Conservation (phyloP, 75 land plant species). For the Sequoiadendron giganteum region DNA sequence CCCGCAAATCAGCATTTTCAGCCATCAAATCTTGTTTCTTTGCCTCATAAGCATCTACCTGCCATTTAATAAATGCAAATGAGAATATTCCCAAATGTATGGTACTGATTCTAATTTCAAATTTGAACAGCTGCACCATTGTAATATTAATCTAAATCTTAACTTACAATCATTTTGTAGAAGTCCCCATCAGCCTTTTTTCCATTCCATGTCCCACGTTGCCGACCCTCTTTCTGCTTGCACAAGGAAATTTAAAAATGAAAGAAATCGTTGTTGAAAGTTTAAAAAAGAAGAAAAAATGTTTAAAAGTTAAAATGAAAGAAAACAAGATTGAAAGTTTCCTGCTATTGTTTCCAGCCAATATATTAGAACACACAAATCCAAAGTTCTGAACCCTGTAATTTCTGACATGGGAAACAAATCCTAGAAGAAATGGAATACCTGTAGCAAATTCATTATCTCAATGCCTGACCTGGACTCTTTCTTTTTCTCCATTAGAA, state of each 20-base stretch:
- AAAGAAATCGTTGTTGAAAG: background rate
- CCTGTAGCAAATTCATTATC: slow-evolving; percentile 96
- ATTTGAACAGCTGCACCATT: background rate
- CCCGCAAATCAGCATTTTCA: slow-evolving; percentile 91
- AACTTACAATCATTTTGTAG: slow-evolving; percentile 94
- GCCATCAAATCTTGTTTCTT: slow-evolving; percentile 95
- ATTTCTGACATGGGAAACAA: background rate
- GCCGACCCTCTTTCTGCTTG: slow-evolving; percentile 95
- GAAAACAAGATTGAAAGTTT: background rate
- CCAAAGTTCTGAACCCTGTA: background rate
- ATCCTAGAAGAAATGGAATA: slow-evolving; percentile 16
- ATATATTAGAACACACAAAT: background rate
- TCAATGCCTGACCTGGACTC: slow-evolving; percentile 97
- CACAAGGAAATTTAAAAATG: background rate
- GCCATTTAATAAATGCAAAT: slow-evolving; percentile 3
- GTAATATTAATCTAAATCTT: background rate
- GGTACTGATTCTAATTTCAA: background rate
- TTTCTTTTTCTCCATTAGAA: slow-evolving; percentile 94
- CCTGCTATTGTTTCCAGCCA: background rate
- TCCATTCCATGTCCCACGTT: slow-evolving; percentile 98
- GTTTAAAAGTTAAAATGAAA: background rate
- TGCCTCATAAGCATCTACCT: slow-evolving; percentile 98
- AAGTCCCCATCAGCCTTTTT: slow-evolving; percentile 97
- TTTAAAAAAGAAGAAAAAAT: background rate
- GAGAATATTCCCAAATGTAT: background rate